A percentile compares a stretch with the other conserved stretches of the same genome.
phyloP scores from a whole-genome alignment of 1,284 basidiomycete genomes.

The Ustilago loliicola region DNA sequence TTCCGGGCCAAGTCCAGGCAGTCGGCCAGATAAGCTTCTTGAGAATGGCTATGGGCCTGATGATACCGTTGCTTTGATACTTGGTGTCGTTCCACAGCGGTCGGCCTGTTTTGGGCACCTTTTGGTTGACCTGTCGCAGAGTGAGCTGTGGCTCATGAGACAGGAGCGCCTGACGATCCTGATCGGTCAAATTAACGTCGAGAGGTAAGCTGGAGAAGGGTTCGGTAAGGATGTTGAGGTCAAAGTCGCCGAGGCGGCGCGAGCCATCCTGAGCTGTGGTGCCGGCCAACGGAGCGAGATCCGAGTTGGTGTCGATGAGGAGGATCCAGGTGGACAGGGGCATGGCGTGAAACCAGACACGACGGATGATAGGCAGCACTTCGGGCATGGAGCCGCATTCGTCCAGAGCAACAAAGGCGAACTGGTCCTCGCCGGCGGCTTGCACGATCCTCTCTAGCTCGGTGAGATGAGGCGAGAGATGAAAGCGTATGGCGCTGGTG shows the following conservation, averaged over 20 bases:
- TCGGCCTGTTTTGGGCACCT: background rate
- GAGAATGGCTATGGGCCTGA: background rate
- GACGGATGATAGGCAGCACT: background rate
- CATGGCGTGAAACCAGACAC: background rate
- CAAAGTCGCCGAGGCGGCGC: no score
- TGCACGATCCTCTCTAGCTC: background rate
- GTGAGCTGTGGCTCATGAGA: background rate
- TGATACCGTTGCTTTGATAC: background rate
- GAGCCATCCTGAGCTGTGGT: no score
- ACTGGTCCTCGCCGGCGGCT: no score
- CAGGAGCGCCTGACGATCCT: background rate
- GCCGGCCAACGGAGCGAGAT: no score
- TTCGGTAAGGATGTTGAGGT: no score
- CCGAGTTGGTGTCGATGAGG: no score
- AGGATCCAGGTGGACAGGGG: no score
- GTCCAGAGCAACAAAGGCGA: no score
- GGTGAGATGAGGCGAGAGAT: background rate
- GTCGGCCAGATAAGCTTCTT: background rate
- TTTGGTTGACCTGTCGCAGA: background rate
- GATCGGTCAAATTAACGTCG: background rate
- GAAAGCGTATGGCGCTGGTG: background rate
- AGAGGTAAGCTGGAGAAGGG: no score
- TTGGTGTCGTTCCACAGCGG: slow-evolving; percentile 3
- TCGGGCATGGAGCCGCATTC: background rate
- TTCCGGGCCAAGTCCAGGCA: background rate